Base-by-base conservation (phyloP, 345 rosid species). In the Pugionium dolabratum region DNA sequence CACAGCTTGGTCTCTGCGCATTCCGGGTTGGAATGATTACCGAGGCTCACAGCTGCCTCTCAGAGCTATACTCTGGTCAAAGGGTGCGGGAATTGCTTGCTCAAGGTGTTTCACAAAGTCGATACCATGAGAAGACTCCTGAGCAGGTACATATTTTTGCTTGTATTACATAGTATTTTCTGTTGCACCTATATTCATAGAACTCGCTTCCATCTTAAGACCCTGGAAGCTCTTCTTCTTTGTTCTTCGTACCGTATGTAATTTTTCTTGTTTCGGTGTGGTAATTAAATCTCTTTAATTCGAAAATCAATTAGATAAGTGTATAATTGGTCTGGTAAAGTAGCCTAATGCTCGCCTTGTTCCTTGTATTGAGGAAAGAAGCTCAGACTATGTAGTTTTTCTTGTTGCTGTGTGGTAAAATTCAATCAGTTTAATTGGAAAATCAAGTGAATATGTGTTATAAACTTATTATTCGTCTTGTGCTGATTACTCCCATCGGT, bases 111-210 rank as follows among this genome's bases (percentile, higher is more conserved):
- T 84, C 91, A 4, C 97, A 90, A 63, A 88, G 86, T 75, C 85
- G 99, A 58, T 90, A 90, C 49, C 87, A 90, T 64, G 99, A 93
- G 82, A 93, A 93, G 78, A 93, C 99, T 64, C 95, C 97, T 1
- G 99, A 93, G 67, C 96, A 93, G 96, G 97, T 88, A 68, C 39
- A 11, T 54, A 26, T 47, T 8, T 45, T 33, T 46, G 1, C 37
- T 64, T 11, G n/a, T 55, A 39, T 43, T 10, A 11, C 45, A 67
- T 6, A 40, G 5, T 57, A 39, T 35, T 45, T 66, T 18, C 25
- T 46, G 44, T 29, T 67, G 64, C 39, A 47, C 43, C 56, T 56
- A 67, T 40, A 28, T 57, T 54, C 25, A 4, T 27, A 10, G 28
- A 43, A 44, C 1, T 43, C 43, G 18, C 26, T 40, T 4, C 25